A percentile compares a stretch with the other conserved stretches of the same genome.
These are phyloP conservation scores for Fusarium sp. DNA, from an alignment of 2,329 filamentous ascomycete species.

Conservation along the genomic window DNA sequence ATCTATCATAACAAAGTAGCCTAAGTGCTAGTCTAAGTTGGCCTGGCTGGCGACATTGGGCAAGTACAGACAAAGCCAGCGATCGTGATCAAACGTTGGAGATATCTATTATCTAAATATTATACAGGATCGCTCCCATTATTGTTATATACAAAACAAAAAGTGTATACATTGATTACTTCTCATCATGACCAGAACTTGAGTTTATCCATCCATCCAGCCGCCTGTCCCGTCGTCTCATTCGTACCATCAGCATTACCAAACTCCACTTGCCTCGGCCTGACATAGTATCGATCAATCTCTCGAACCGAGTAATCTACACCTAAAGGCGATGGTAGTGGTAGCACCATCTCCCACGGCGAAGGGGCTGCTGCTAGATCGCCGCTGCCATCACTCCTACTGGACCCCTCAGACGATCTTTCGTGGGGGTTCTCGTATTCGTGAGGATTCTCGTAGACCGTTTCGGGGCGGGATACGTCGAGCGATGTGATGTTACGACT, in stretches of 20 bases:
- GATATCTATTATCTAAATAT: background rate
- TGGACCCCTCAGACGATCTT: background rate
- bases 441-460: background rate
- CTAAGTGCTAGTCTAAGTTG: no score
- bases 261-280: conserved; percentile 35
- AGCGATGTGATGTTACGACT: background rate
- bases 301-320: conserved; percentile 53
- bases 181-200: conserved; percentile 30
- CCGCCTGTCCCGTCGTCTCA: background rate
- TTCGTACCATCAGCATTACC: background rate
- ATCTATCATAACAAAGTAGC: no score
- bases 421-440: background rate
- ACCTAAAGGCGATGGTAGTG: conserved; percentile 31
- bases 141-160: background rate
- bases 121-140: background rate
- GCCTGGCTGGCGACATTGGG: no score
- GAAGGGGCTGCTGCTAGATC: background rate
- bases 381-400: conserved; percentile 1
- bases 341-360: conserved; percentile 24
- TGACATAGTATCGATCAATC: conserved; percentile 50
- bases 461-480: conserved; percentile 1
- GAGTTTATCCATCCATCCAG: conserved; percentile 3
- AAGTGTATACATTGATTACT: no score
- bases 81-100: background rate
- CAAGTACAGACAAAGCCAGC: background rate